phyloP scores from a whole-genome alignment of 768 basidiomycete species.

The Rhodotorula babjevae region DNA sequence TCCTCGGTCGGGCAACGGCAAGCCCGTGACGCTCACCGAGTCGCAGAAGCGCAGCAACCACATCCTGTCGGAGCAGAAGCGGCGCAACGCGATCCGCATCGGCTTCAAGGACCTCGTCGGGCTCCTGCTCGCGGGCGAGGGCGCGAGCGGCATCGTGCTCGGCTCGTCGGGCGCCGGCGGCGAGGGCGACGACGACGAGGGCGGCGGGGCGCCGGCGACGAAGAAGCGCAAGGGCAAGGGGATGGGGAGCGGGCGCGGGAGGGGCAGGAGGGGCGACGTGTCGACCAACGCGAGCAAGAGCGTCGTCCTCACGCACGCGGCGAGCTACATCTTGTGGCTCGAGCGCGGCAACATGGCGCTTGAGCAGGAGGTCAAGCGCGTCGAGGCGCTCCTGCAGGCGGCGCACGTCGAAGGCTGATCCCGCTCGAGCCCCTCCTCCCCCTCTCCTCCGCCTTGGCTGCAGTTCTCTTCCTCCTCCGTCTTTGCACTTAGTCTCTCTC shows the following conservation, averaged over 20 bases:
- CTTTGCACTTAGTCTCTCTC: not conserved
- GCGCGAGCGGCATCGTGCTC: constrained; percentile 57
- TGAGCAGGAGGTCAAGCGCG: constrained; percentile 60
- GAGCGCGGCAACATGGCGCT: constrained; percentile 74
- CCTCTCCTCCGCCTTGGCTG: too few species aligned
- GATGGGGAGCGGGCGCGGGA: constrained; percentile 45
- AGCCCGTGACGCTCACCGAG: constrained; percentile 53
- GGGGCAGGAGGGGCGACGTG: constrained; percentile 35
- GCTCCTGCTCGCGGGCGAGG: constrained; percentile 56
- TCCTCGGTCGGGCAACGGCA: too few species aligned
- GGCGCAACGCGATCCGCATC: constrained; percentile 82
- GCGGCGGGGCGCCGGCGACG: constrained; percentile 51
- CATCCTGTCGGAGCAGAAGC: constrained; percentile 91
- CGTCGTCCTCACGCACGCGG: constrained; percentile 78
- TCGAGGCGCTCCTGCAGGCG: constrained; percentile 54
- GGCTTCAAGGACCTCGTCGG: constrained; percentile 81
- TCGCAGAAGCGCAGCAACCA: constrained; percentile 90
- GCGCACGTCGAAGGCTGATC: not conserved
- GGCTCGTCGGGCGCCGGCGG: not conserved
- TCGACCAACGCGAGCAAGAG: constrained; percentile 58
- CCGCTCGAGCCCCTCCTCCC: not conserved
- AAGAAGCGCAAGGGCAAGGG: constrained; percentile 62
- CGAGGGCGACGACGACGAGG: not conserved
- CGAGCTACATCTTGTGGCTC: constrained; percentile 79
- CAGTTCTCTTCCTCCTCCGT: not conserved